Base-by-base conservation (phyloP, 805 yeast genomes). In the Wickerhamomyces alni region DNA sequence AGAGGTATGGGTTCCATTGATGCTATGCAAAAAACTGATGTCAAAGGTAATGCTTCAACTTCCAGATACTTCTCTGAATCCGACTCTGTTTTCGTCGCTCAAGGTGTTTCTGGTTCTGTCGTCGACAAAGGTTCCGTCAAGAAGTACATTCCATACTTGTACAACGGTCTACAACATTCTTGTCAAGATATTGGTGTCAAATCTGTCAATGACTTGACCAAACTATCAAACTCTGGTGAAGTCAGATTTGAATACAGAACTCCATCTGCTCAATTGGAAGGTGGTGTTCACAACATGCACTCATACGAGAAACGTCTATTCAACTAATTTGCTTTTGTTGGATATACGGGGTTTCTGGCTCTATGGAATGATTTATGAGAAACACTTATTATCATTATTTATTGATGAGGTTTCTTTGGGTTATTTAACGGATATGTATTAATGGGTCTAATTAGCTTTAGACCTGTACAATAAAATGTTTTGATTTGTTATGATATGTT, bases 1-100 rank as follows among this genome's bases (percentile, higher is more conserved):
- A 83, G 99, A 72, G 99, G 99, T 72, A 93, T 93, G 99, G 99
- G 99, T 57, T 91, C 98, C 31, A 82, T 93, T 57, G 99, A 91
- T 66, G 99, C 99, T 52, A 91, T 91, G 98, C 91, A 89, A 76
- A 69, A 75, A 65, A 87, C 97, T 48, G 80, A 81, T 52, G 75
- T 72, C 58, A 79, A 79, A 63, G 96, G 95, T 57, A 93, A 93
- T 61, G 99, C 99, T 40, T 91, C 99, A 36, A 87, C 99, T 47
- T 88, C 97, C 34, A 85, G 99, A 70, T 93, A 93, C 76, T 93
- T 93, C 69, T 87, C 96, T 44, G 99, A 93, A 73, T 71, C 86
- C 51, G 99, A 93, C 68, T 73, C 83, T 57, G 98, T 93, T 50
- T 77, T 93, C 51, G 99, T 93, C 52, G 99, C 99, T 40, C 99